Evolutionary conservation across 208 protist species (phyloP).

Genomic region (Leishmania major): DNA sequence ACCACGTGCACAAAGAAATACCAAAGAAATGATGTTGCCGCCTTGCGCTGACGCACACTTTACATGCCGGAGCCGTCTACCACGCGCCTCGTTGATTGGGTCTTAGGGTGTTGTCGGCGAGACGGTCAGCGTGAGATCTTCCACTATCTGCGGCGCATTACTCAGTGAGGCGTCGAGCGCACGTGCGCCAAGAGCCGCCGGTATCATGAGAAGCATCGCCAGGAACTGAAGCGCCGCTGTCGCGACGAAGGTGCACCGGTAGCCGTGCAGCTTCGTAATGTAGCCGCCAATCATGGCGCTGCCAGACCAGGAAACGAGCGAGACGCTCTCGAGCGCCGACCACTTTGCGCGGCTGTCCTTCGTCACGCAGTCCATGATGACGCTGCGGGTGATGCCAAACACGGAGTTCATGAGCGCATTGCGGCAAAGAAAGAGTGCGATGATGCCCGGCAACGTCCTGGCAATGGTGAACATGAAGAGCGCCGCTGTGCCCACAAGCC

Average conservation of each 20-base stretch:
- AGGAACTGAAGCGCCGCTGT: constrained; percentile 53
- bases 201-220: constrained; percentile 39
- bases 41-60: neutral
- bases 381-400: constrained; percentile 57
- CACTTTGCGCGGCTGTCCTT: constrained; percentile 53
- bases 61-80: neutral
- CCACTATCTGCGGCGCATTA: neutral
- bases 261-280: constrained; percentile 42
- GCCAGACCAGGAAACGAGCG: constrained; percentile 63
- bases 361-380: constrained; percentile 70
- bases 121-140: neutral
- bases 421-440: constrained; percentile 42
- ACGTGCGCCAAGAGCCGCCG: constrained; percentile 36
- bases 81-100: neutral
- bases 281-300: constrained; percentile 65
- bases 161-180: constrained; percentile 10
- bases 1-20: neutral
- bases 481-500: constrained; percentile 34
- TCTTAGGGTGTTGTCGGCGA: neutral
- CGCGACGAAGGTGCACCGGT: constrained; percentile 47
- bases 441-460: constrained; percentile 5
- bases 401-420: constrained; percentile 74
- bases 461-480: constrained; percentile 32
- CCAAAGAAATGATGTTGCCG: neutral
- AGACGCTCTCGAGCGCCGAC: constrained; percentile 73